phyloP scores from a whole-genome alignment of 768 basidiomycete genomes.

The Lactarius vividus region DNA sequence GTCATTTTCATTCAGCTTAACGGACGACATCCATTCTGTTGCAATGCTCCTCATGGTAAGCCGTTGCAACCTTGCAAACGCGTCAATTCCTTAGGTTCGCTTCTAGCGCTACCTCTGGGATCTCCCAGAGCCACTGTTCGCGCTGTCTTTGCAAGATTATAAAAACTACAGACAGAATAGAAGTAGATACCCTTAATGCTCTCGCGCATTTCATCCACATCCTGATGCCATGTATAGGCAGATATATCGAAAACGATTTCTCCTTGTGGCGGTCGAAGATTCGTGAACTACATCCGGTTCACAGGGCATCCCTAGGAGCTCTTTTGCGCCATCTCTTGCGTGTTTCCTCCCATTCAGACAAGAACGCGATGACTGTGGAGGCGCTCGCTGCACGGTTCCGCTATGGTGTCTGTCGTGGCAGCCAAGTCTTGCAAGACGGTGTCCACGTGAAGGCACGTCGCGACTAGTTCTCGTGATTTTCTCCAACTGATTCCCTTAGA shows the following conservation, averaged over 20 bases:
- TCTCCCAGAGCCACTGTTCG: neutral
- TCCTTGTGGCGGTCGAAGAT: neutral
- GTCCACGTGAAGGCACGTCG: neutral
- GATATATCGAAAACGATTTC: neutral
- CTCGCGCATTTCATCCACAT: too few species aligned
- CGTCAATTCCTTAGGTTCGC: neutral
- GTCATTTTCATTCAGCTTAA: neutral
- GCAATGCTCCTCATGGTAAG: neutral
- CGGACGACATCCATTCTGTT: neutral
- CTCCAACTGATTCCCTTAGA: neutral
- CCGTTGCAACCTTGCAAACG: neutral
- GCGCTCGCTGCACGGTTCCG: neutral
- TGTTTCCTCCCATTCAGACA: neutral
- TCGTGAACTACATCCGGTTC: neutral
- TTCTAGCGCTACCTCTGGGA: neutral
- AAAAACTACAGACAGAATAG: neutral
- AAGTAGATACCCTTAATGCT: too few species aligned
- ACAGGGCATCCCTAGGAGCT: neutral
- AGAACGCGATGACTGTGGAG: neutral
- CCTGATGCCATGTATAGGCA: neutral
- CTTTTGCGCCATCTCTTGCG: neutral
- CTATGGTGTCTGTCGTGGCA: neutral
- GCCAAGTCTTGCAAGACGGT: neutral
- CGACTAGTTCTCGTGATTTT: neutral
- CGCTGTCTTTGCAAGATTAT: neutral